Conservation (phyloP, 2,329 filamentous ascomycete genomes). For the Calycina marina region DNA sequence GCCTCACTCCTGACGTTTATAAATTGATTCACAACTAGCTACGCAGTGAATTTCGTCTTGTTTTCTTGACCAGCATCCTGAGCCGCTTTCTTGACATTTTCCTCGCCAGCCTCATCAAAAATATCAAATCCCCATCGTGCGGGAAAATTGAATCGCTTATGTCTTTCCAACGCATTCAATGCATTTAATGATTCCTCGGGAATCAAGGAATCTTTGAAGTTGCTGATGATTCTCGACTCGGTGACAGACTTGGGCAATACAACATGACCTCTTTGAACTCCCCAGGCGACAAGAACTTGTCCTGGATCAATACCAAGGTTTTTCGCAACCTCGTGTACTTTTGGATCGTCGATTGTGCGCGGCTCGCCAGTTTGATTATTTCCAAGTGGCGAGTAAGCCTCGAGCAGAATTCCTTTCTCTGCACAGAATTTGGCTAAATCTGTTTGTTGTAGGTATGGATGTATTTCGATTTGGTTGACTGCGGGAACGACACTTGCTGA, state of each 20-base stretch:
- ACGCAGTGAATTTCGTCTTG: not conserved
- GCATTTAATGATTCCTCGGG: conserved; percentile 25
- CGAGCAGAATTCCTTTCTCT: conserved; percentile 34
- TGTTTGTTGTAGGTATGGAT: conserved; percentile 40
- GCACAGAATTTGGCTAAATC: conserved; percentile 36
- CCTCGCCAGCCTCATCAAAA: conserved; percentile 27
- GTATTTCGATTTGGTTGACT: conserved; percentile 45
- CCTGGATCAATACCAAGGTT: conserved; percentile 35
- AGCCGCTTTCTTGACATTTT: conserved; percentile 24
- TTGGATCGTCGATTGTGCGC: conserved; percentile 31
- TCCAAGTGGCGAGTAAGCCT: conserved; percentile 40
- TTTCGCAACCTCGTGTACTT: conserved; percentile 36
- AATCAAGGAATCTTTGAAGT: conserved; percentile 27
- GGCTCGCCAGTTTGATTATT: conserved; percentile 35
- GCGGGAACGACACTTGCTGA: conserved; percentile 32
- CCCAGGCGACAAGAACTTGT: conserved; percentile 39
- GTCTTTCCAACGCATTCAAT: conserved; percentile 26
- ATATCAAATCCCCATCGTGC: conserved; percentile 28
- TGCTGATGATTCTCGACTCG: conserved; percentile 32
- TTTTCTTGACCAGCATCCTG: conserved; percentile 12
- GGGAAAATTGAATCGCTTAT: conserved; percentile 30
- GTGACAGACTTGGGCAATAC: conserved; percentile 41
- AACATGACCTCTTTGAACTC: conserved; percentile 35
- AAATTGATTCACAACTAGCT: too few species aligned
- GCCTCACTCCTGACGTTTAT: too few species aligned